Base-by-base conservation (phyloP, 2,329 filamentous ascomycete genomes). In the Aspergillus felis region DNA sequence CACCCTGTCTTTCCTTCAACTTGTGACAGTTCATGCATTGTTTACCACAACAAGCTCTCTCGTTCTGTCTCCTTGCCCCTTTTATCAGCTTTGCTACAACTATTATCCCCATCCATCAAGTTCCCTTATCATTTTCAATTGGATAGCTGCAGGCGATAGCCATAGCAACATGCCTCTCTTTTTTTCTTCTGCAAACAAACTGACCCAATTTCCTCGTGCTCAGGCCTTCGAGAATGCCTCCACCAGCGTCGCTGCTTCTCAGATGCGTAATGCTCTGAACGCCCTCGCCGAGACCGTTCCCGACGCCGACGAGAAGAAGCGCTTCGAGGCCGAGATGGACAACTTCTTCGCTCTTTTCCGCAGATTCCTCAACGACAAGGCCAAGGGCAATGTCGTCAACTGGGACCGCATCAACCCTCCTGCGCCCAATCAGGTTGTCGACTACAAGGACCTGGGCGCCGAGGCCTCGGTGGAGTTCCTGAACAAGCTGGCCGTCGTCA, bases 291-390 rank as follows among this genome's bases (percentile, higher is more conserved):
- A 99, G 80, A 90, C 88, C 9, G 92, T 97, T 74, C 85, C 87
- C 71, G 92, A 97, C 74, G 83, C 89, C 56, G 81, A 75, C 32
- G 82, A 85, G 74, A 87, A 85, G 81, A 78, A 80, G 90, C 87
- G 95, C 66, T 97, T 97, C 78, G 93, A 97, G 82, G 95, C 92
- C 4, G 93, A 99, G 81, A 97, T 97, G 92, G 94, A 99, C 86
- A 99, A 99, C 87, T 99, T 99, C 84, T 99, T 99, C 75, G 89
- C 92, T 60, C 89, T 99, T 61, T 99, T 99, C 88, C 90, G 94
- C 74, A 87, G 94, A 79, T 99, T 97, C 80, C 83, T 99, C 63
- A 97, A 97, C 76, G 94, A 97, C 82, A 96, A 97, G 84, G 93
- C 94, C 73, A 97, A 97, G 87, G 92, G 93, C 76, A 97, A 94